phyloP scores from a whole-genome alignment of 176 grass and related monocot species.

The Lolium perenne region DNA sequence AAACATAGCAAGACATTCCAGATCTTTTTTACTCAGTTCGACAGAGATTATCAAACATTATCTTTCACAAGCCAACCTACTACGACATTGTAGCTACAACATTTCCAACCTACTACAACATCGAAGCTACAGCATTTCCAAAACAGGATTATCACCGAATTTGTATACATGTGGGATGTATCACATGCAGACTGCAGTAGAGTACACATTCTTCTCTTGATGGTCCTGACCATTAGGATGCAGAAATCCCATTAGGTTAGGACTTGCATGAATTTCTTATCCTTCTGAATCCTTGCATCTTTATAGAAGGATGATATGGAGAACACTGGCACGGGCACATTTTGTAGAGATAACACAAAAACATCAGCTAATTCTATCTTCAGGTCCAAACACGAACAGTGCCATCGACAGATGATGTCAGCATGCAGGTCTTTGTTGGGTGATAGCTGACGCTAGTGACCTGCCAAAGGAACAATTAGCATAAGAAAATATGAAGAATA shows the following conservation, averaged over 20 bases:
- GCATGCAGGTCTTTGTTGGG: slow-evolving; percentile 81
- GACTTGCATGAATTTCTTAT: not conserved
- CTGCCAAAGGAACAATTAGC: slow-evolving; percentile 48
- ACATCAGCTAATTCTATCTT: not conserved
- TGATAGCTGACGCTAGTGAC: slow-evolving; percentile 93
- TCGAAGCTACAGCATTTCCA: not conserved
- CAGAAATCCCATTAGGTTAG: slow-evolving; percentile 1
- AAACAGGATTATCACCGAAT: not conserved
- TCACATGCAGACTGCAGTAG: not conserved
- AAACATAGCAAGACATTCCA: not conserved
- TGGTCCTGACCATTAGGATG: not conserved
- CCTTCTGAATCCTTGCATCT: not conserved
- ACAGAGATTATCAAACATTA: not conserved
- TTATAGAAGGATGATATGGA: slow-evolving; percentile 22
- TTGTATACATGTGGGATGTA: not conserved
- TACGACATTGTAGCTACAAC: not conserved
- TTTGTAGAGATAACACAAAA: not conserved
- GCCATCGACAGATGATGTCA: slow-evolving; percentile 93
- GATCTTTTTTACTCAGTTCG: not conserved
- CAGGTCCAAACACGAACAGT: slow-evolving; percentile 80
- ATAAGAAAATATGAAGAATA: not conserved
- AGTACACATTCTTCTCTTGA: not conserved
- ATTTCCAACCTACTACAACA: not conserved
- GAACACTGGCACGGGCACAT: not conserved
- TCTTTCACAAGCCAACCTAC: not conserved